These are phyloP conservation scores for Neurospora sp. DNA, from an alignment of 495 filamentous ascomycete genomes.

Conservation along the genomic window DNA sequence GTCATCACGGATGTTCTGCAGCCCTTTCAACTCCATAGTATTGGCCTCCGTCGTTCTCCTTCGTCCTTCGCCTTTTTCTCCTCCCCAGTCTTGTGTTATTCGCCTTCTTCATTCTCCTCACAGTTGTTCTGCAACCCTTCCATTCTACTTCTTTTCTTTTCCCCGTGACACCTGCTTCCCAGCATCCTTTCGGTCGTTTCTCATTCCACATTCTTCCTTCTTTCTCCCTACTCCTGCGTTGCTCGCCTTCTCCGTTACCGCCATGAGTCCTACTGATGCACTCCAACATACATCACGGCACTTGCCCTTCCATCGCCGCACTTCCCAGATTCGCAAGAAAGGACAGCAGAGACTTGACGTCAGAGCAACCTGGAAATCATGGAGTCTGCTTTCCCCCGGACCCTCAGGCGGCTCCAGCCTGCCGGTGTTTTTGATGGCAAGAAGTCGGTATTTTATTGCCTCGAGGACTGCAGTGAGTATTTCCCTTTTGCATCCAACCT, in stretches of 20 bases:
- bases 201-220: background rate
- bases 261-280: background rate
- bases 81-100: no score
- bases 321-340: background rate
- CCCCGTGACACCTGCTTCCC: background rate
- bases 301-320: background rate
- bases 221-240: background rate
- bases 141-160: background rate
- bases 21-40: no score
- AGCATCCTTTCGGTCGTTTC: background rate
- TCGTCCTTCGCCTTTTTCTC: no score
- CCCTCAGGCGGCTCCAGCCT: background rate
- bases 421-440: background rate
- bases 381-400: background rate
- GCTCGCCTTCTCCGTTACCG: background rate
- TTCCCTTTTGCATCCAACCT: background rate
- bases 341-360: background rate
- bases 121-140: background rate
- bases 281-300: background rate
- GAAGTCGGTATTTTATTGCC: background rate
- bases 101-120: background rate
- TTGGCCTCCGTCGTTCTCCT: no score
- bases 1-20: background rate
- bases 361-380: background rate
- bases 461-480: background rate